These are phyloP conservation scores for Termitomyces sp. DNA, from an alignment of 768 basidiomycete genomes.

Conservation along the genomic window DNA sequence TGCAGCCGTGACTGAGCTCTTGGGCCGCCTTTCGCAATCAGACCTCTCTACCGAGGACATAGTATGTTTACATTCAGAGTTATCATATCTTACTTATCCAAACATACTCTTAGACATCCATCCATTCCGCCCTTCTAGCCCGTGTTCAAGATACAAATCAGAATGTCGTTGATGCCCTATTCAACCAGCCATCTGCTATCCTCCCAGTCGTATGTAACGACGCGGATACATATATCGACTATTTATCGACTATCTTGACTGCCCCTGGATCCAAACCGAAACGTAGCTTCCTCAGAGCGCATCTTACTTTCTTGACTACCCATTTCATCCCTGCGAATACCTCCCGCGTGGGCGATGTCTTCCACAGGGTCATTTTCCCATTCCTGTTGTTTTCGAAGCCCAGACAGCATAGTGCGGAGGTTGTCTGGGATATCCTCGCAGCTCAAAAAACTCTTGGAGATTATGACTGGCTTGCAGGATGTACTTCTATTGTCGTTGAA, in stretches of 20 bases:
- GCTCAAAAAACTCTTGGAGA: slow-evolving; percentile 13
- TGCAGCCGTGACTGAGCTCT: slow-evolving; percentile 53
- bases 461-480: slow-evolving; percentile 53
- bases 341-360: slow-evolving; percentile 27
- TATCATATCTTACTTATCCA: not conserved
- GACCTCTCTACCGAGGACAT: slow-evolving; percentile 32
- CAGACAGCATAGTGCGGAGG: slow-evolving; percentile 55
- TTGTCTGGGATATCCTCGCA: slow-evolving; percentile 67
- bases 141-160: slow-evolving; percentile 63
- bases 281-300: slow-evolving; percentile 46
- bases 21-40: slow-evolving; percentile 31
- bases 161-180: slow-evolving; percentile 63
- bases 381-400: slow-evolving; percentile 71
- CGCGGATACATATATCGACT: slow-evolving; percentile 39
- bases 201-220: slow-evolving; percentile 40
- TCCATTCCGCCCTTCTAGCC: slow-evolving; percentile 60
- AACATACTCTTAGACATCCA: slow-evolving; percentile 37
- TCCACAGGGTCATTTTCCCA: slow-evolving; percentile 61
- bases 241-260: slow-evolving; percentile 32
- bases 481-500: slow-evolving; percentile 36
- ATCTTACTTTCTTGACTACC: slow-evolving; percentile 50
- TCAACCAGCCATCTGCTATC: slow-evolving; percentile 43
- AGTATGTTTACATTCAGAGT: slow-evolving; percentile 25
- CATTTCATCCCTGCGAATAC: slow-evolving; percentile 34
- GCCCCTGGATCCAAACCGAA: slow-evolving; percentile 39